phyloP scores from a whole-genome alignment of 116 monocot genomes.

The Iris pallida region DNA sequence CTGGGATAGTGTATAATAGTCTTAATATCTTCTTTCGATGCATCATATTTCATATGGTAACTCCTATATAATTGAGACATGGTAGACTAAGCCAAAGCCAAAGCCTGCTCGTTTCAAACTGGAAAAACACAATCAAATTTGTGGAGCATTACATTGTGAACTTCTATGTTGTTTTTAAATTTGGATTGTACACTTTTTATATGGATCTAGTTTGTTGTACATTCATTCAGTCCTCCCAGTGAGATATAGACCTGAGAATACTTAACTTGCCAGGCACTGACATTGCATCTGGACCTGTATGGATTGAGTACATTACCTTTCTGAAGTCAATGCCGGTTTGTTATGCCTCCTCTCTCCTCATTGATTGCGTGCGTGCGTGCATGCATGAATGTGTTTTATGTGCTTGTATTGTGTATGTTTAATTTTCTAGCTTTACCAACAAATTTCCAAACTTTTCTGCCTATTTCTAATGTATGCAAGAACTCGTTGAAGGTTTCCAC shows the following conservation, averaged over 20 bases:
- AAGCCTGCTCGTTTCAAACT: neutral
- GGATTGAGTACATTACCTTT: conserved; percentile 97
- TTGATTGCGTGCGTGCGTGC: neutral
- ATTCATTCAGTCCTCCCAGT: conserved; percentile 4
- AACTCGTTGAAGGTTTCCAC: conserved; percentile 41
- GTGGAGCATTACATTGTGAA: too few relatives aligned
- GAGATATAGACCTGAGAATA: conserved; percentile 1
- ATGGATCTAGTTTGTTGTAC: conserved; percentile 1
- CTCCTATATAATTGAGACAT: too few relatives aligned
- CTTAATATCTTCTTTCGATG: too few relatives aligned
- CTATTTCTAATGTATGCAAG: conserved; percentile 6
- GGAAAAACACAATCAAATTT: neutral
- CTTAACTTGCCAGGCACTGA: conserved; percentile 59
- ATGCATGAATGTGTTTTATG: neutral
- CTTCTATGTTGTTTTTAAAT: neutral
- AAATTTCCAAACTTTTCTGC: neutral
- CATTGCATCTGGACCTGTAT: conserved; percentile 86
- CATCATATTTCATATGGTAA: too few relatives aligned
- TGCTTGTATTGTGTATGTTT: neutral
- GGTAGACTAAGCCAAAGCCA: too few relatives aligned
- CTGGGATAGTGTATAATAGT: too few relatives aligned
- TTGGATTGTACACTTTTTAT: neutral
- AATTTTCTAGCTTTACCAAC: conserved; percentile 6
- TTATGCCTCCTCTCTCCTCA: neutral
- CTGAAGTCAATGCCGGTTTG: conserved; percentile 82